Evolutionary conservation across 306 rosid genomes (phyloP).

Genomic region (Nissolia schottii): DNA sequence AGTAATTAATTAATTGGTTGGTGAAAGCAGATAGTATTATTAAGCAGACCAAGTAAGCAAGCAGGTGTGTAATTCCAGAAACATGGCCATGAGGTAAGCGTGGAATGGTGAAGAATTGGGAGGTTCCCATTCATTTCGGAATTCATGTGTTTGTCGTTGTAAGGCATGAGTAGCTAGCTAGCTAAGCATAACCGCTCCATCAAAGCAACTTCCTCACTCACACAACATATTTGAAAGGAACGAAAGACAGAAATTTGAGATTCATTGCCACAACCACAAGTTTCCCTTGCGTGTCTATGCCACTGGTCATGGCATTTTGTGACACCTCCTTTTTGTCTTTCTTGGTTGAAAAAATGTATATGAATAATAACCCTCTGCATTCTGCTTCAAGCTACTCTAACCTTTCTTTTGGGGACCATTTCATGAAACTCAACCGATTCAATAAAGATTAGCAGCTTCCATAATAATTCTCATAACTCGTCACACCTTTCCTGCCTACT

Average conservation of each 20-base stretch:
- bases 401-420: neutral
- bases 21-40: neutral
- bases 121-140: conserved; percentile 8
- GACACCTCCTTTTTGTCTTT: conserved; percentile 32
- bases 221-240: too few species aligned
- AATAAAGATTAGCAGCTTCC: neutral
- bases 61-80: neutral
- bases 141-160: neutral
- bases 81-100: conserved; percentile 20
- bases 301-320: conserved; percentile 21
- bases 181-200: neutral
- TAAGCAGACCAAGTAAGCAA: neutral
- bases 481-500: neutral
- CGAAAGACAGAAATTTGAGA: neutral
- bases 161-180: conserved; percentile 2
- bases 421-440: neutral
- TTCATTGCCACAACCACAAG: conserved; percentile 19
- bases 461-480: neutral
- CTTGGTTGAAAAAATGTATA: neutral
- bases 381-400: neutral
- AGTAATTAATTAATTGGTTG: neutral
- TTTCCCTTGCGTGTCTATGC: conserved; percentile 14
- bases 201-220: conserved; percentile 3
- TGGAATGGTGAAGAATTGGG: neutral
- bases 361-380: neutral